Percentiles rank a stretch among this genome's conserved stretches.
phyloP scores from a whole-genome alignment of 164 flowering plant species.

The Aristolochia contorta region DNA sequence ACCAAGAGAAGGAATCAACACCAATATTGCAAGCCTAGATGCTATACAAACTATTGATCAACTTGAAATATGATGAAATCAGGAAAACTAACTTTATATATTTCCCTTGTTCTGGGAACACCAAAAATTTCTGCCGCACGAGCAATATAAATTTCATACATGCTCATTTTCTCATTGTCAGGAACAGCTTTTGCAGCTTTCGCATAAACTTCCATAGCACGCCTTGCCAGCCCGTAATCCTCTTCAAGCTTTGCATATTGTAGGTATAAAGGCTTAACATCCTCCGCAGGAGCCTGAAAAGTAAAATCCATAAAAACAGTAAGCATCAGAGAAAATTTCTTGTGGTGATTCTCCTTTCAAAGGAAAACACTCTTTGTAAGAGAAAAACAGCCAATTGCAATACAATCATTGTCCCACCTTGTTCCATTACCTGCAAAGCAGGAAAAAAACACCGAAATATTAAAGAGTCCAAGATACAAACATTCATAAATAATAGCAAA shows the following conservation, averaged over 20 bases:
- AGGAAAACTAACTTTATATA: conserved; percentile 47
- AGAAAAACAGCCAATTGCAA: too few relatives aligned
- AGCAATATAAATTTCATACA: conserved; percentile 92
- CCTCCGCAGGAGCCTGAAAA: conserved; percentile 82
- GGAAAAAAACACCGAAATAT: too few relatives aligned
- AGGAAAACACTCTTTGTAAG: too few relatives aligned
- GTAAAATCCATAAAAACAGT: background rate
- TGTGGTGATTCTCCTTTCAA: too few relatives aligned
- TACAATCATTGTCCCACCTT: too few relatives aligned
- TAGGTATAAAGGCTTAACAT: conserved; percentile 69
- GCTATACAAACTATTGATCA: background rate
- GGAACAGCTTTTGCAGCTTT: conserved; percentile 91
- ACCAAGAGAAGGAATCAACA: background rate
- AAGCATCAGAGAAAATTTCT: too few relatives aligned
- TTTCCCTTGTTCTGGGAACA: conserved; percentile 82
- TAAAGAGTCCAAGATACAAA: too few relatives aligned
- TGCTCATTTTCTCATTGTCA: conserved; percentile 66
- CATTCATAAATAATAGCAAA: too few relatives aligned
- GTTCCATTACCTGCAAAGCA: too few relatives aligned
- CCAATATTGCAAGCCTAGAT: background rate
- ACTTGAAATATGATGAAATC: background rate
- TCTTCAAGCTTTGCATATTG: conserved; percentile 93
- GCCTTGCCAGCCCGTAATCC: conserved; percentile 83
- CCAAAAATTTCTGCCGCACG: conserved; percentile 93
- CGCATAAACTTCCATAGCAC: conserved; percentile 91